Percentiles rank a stretch among this genome's conserved stretches.
Conservation (phyloP, 1,284 basidiomycete species). For the Pseudozyma hubeiensis region DNA sequence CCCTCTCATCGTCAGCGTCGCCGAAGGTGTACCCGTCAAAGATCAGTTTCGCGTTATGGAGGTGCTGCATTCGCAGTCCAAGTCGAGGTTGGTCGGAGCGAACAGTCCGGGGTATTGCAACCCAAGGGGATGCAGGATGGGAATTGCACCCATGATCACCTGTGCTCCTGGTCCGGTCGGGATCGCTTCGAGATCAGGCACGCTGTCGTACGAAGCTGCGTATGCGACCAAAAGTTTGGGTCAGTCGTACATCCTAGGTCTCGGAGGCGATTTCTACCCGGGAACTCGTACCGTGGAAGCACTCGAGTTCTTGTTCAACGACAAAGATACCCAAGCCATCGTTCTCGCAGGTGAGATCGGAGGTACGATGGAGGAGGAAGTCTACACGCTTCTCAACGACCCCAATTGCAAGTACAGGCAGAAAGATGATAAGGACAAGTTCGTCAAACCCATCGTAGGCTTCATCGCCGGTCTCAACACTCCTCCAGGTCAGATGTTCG, state of each 20-base stretch:
- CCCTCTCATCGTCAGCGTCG: conserved; percentile 54
- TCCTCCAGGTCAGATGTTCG: conserved; percentile 55
- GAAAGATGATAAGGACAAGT: conserved; percentile 10
- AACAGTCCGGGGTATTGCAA: conserved; percentile 60
- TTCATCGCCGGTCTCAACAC: conserved; percentile 55
- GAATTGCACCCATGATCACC: conserved; percentile 49
- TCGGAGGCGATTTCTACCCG: conserved; percentile 61
- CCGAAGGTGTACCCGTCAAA: conserved; percentile 55
- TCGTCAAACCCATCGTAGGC: conserved; percentile 55
- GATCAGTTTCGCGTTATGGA: conserved; percentile 60
- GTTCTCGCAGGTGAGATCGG: conserved; percentile 59
- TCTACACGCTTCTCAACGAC: conserved; percentile 38
- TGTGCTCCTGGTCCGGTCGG: conserved; percentile 43
- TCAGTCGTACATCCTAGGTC: conserved; percentile 53
- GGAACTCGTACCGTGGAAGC: conserved; percentile 64
- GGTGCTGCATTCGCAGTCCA: conserved; percentile 49
- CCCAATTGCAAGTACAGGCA: conserved; percentile 23
- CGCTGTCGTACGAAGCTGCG: conserved; percentile 63
- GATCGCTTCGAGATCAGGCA: conserved; percentile 55
- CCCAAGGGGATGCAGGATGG: conserved; percentile 51
- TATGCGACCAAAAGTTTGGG: conserved; percentile 46
- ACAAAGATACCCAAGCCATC: conserved; percentile 35
- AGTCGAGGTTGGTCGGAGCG: conserved; percentile 49
- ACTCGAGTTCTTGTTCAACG: conserved; percentile 53
- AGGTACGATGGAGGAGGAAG: conserved; percentile 61